phyloP scores from a whole-genome alignment of 306 rosid species.

The Acmispon strigosus region DNA sequence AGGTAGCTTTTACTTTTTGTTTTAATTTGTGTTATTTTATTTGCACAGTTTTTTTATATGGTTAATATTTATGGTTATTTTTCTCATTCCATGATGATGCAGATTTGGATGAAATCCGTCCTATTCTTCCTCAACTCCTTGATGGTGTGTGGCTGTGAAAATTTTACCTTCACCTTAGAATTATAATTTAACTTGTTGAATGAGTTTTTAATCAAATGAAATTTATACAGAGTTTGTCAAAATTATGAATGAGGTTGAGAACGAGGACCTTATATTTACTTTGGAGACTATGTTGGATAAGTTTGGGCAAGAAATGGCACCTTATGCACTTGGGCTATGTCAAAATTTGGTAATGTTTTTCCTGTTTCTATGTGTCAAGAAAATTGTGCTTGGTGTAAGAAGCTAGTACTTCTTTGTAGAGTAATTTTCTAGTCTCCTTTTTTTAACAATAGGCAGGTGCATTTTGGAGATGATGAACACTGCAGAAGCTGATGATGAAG shows the following conservation, averaged over 20 bases:
- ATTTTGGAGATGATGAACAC: constrained; percentile 94
- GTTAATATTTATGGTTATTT: neutral
- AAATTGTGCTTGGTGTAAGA: neutral
- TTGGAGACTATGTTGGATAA: constrained; percentile 97
- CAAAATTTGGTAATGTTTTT: constrained; percentile 68
- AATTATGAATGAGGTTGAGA: constrained; percentile 98
- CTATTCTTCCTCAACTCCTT: constrained; percentile 91
- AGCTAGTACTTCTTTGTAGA: neutral
- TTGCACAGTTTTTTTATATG: neutral
- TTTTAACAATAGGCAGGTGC: constrained; percentile 62
- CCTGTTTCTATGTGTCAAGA: neutral
- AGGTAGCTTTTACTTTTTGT: constrained; percentile 33
- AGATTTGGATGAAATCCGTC: constrained; percentile 95
- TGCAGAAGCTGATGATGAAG: constrained; percentile 88
- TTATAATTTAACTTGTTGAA: constrained; percentile 13
- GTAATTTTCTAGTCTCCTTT: neutral
- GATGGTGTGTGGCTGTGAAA: constrained; percentile 54
- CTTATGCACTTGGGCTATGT: constrained; percentile 93
- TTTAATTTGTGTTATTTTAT: neutral
- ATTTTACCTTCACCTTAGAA: neutral
- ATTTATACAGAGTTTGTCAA: constrained; percentile 71
- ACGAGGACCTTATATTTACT: constrained; percentile 94
- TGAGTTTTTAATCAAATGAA: neutral
- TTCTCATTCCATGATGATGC: constrained; percentile 21
- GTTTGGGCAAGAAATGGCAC: constrained; percentile 99